phyloP scores from a whole-genome alignment of 768 basidiomycete genomes.

The Botryobasidium botryosum region DNA sequence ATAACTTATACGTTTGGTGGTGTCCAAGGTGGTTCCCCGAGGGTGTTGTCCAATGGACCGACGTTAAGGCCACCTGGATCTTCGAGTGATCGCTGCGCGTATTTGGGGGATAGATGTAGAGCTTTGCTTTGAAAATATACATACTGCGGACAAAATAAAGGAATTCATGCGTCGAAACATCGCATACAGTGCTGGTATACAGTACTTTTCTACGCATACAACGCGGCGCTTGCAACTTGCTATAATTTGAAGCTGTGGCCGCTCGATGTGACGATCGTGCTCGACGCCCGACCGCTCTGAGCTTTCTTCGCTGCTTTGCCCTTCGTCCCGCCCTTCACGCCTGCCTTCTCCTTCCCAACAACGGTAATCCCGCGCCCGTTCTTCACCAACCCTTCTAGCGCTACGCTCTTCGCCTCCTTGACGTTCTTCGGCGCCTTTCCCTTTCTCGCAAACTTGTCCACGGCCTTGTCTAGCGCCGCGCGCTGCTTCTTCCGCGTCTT shows the following conservation, averaged over 20 bases:
- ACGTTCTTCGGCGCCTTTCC: slow-evolving; percentile 32
- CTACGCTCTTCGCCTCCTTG: slow-evolving; percentile 73
- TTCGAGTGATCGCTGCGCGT: slow-evolving; percentile 58
- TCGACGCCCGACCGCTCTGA: too few species aligned
- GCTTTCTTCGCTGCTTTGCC: too few species aligned
- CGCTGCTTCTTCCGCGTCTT: slow-evolving; percentile 40
- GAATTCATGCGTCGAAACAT: too few species aligned
- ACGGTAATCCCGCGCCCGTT: slow-evolving; percentile 75
- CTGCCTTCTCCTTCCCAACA: slow-evolving; percentile 67
- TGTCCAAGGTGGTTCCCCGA: slow-evolving; percentile 77
- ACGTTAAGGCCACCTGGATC: slow-evolving; percentile 51
- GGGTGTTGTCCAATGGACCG: slow-evolving; percentile 54
- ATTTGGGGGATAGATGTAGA: slow-evolving; percentile 16
- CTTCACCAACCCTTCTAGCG: slow-evolving; percentile 68
- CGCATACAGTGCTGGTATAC: too few species aligned
- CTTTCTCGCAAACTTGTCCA: slow-evolving; percentile 34
- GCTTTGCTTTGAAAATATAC: too few species aligned
- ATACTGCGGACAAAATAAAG: too few species aligned
- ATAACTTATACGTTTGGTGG: background rate
- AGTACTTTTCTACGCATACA: too few species aligned
- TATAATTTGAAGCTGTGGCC: too few species aligned
- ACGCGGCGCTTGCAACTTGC: too few species aligned
- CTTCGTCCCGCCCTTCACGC: too few species aligned
- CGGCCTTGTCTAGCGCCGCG: slow-evolving; percentile 49
- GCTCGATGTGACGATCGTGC: too few species aligned